These are phyloP conservation scores for Saccharomycopsis fodiens DNA, from an alignment of 805 yeast species.

Conservation along the genomic window DNA sequence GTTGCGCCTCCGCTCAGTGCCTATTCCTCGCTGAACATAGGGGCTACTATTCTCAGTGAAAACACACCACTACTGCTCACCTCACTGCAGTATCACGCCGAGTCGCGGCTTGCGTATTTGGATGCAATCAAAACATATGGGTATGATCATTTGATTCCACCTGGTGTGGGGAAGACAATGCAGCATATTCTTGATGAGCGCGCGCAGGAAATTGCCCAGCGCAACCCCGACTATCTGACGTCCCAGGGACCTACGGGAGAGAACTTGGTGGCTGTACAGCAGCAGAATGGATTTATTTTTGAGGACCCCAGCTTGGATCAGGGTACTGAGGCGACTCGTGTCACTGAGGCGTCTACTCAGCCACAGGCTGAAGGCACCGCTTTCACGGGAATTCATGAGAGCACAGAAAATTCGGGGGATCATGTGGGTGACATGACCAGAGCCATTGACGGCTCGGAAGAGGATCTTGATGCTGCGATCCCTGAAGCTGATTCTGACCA, in stretches of 20 bases:
- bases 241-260: constrained; percentile 17
- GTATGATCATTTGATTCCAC: constrained; percentile 42
- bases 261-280: constrained; percentile 20
- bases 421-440: constrained; percentile 1
- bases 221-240: constrained; percentile 19
- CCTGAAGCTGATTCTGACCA: constrained; percentile 19
- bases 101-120: constrained; percentile 17
- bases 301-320: constrained; percentile 2
- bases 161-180: constrained; percentile 54
- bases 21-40: constrained; percentile 20
- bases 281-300: constrained; percentile 6
- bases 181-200: constrained; percentile 29
- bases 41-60: constrained; percentile 17
- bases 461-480: constrained; percentile 26
- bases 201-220: constrained; percentile 24
- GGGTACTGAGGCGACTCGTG: not conserved
- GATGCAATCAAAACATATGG: constrained; percentile 38
- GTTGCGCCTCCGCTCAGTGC: constrained; percentile 20
- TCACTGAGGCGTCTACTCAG: constrained; percentile 10
- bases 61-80: not conserved
- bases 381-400: constrained; percentile 5
- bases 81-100: constrained; percentile 12
- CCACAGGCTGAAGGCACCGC: constrained; percentile 20
- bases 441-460: constrained; percentile 21
- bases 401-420: not conserved